Conservation (phyloP, 1,284 basidiomycete genomes). For the Cystobasidium pallidum region DNA sequence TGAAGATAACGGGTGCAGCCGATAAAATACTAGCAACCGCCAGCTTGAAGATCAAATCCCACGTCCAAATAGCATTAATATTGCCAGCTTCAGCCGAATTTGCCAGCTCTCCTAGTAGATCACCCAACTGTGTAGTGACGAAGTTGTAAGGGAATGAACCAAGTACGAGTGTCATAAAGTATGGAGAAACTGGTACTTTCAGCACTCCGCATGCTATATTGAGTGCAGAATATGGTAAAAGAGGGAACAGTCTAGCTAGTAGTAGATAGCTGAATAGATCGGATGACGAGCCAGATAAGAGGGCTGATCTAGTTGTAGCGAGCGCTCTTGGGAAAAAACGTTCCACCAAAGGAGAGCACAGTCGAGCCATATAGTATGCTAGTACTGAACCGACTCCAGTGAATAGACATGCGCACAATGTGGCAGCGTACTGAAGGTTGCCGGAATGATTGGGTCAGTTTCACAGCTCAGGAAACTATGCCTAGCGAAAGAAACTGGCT, state of each 20-base stretch:
- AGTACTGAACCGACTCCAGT: constrained; percentile 46
- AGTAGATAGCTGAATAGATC: constrained; percentile 53
- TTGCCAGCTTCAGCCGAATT: constrained; percentile 45
- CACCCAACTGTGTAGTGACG: constrained; percentile 51
- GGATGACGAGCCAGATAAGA: constrained; percentile 45
- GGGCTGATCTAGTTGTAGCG: constrained; percentile 47
- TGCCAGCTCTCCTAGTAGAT: constrained; percentile 49
- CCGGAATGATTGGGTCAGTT: not conserved
- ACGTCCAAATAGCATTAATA: constrained; percentile 52
- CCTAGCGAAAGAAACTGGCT: not conserved
- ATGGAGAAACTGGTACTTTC: constrained; percentile 51
- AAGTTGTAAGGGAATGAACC: constrained; percentile 55
- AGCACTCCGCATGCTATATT: constrained; percentile 54
- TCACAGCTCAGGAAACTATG: not conserved
- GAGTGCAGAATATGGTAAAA: constrained; percentile 53
- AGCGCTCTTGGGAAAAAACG: constrained; percentile 53
- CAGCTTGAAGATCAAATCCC: constrained; percentile 50
- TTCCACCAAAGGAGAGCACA: constrained; percentile 47
- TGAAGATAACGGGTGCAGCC: constrained; percentile 52
- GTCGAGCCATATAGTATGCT: constrained; percentile 41
- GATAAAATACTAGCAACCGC: constrained; percentile 51
- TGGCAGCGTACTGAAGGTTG: constrained; percentile 33
- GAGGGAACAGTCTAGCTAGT: constrained; percentile 53
- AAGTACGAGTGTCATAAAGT: constrained; percentile 54
- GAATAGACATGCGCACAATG: constrained; percentile 42